A percentile compares a stretch with the other conserved stretches of the same genome.
These are phyloP conservation scores for Coprinopsis cinerea DNA, from an alignment of 768 basidiomycete genomes.

Conservation along the genomic window DNA sequence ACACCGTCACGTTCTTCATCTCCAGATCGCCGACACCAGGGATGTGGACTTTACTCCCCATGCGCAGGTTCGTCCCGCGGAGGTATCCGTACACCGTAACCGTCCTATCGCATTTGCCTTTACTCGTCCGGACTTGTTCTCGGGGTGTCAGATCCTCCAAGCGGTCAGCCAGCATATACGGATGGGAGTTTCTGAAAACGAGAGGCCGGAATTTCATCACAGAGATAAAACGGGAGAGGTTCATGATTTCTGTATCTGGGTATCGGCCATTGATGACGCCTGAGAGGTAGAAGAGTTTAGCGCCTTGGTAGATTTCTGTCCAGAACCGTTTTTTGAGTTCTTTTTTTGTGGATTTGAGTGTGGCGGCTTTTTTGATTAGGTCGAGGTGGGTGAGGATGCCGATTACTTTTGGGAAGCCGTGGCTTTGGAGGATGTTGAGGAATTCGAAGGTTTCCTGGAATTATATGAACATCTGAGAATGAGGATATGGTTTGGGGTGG, in stretches of 20 bases:
- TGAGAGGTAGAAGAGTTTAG: conserved; percentile 96
- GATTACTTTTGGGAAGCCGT: conserved; percentile 98
- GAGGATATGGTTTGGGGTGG: neutral
- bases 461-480: neutral
- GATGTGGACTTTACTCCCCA: conserved; percentile 80
- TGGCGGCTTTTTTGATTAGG: conserved; percentile 87
- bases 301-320: conserved; percentile 98
- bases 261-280: conserved; percentile 97
- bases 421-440: conserved; percentile 92
- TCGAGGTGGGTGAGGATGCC: conserved; percentile 95
- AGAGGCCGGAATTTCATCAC: conserved; percentile 99
- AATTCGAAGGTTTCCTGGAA: conserved; percentile 96
- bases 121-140: conserved; percentile 66
- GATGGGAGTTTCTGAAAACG: conserved; percentile 91
- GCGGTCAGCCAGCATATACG: conserved; percentile 92
- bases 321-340: conserved; percentile 96
- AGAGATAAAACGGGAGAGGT: conserved; percentile 91
- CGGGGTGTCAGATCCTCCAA: conserved; percentile 92
- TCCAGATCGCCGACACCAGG: conserved; percentile 91
- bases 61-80: conserved; percentile 78
- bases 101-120: conserved; percentile 90
- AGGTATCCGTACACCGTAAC: conserved; percentile 95
- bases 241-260: conserved; percentile 93
- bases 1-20: conserved; percentile 62
- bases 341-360: conserved; percentile 87